phyloP scores from a whole-genome alignment of 108 stramenopile genomes.

The Nitzschia putrida region DNA sequence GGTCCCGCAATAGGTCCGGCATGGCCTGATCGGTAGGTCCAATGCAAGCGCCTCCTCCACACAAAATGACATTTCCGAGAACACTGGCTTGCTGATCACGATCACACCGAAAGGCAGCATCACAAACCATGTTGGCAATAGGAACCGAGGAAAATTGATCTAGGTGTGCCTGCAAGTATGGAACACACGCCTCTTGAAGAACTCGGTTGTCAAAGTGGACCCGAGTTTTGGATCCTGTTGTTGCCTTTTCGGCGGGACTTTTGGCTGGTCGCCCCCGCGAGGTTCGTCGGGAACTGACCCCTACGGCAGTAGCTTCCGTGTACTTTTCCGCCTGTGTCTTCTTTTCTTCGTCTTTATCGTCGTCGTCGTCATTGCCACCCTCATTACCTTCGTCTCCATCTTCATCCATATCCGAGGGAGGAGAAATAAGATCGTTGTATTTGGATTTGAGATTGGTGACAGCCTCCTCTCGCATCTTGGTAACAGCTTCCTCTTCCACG shows the following conservation, averaged over 20 bases:
- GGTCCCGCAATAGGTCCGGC: constrained; percentile 75
- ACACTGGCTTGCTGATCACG: constrained; percentile 85
- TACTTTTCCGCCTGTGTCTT: constrained; percentile 36
- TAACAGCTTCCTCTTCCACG: constrained; percentile 21
- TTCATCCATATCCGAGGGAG: constrained; percentile 17
- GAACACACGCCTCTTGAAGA: constrained; percentile 47
- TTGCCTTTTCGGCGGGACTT: neutral
- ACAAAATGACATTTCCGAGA: constrained; percentile 81
- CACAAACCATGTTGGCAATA: constrained; percentile 83
- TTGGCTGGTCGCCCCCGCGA: constrained; percentile 6
- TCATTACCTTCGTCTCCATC: constrained; percentile 30
- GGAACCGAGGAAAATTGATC: constrained; percentile 64
- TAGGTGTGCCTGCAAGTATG: constrained; percentile 44
- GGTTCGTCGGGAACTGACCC: constrained; percentile 38
- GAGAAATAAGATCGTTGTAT: constrained; percentile 16
- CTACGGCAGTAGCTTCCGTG: constrained; percentile 51
- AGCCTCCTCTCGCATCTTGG: constrained; percentile 38
- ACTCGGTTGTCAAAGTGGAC: constrained; percentile 37
- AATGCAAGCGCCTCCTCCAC: constrained; percentile 83
- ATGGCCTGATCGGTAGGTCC: constrained; percentile 75
- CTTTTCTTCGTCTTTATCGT: constrained; percentile 11
- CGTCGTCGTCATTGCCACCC: constrained; percentile 2
- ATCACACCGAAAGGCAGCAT: constrained; percentile 85
- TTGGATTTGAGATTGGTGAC: constrained; percentile 38
- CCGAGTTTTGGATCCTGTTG: constrained; percentile 10